These are phyloP conservation scores for Senecio squalidus DNA, from an alignment of 140 eudicot species.

Conservation along the genomic window DNA sequence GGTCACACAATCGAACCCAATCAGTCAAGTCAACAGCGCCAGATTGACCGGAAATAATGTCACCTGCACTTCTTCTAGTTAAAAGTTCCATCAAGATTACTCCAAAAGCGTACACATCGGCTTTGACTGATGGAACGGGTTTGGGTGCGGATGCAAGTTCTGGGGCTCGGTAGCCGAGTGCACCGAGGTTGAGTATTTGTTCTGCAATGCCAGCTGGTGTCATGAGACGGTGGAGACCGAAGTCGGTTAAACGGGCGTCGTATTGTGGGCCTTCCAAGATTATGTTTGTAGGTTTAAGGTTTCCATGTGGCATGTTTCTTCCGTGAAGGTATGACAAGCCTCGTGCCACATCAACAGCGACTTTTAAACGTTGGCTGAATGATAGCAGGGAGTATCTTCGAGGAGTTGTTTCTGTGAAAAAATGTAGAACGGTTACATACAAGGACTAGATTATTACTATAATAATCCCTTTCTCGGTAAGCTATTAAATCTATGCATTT, in stretches of 20 bases:
- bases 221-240: conserved; percentile 92
- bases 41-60: conserved; percentile 92
- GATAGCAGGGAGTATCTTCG: conserved; percentile 77
- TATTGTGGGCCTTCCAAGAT: conserved; percentile 54
- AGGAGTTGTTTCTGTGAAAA: conserved; percentile 77
- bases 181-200: conserved; percentile 90
- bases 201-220: conserved; percentile 88
- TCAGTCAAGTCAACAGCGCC: conserved; percentile 94
- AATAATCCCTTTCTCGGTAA: no score
- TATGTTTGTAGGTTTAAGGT: conserved; percentile 90
- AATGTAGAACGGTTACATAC: conserved; percentile 1
- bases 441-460: background rate
- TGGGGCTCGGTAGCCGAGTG: conserved; percentile 95
- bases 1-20: conserved; percentile 92
- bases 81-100: conserved; percentile 89
- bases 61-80: conserved; percentile 97
- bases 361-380: conserved; percentile 72
- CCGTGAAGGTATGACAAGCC: conserved; percentile 81
- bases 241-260: conserved; percentile 69
- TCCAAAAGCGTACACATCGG: conserved; percentile 92
- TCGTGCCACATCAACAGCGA: conserved; percentile 90
- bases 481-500: no score
- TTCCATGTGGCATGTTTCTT: conserved; percentile 76
- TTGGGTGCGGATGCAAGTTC: conserved; percentile 65
- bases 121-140: conserved; percentile 76